Evolutionary conservation across 768 basidiomycete genomes (phyloP), one percentile per base, ranked within the genome.

Genomic region (Boletus sp.): DNA sequence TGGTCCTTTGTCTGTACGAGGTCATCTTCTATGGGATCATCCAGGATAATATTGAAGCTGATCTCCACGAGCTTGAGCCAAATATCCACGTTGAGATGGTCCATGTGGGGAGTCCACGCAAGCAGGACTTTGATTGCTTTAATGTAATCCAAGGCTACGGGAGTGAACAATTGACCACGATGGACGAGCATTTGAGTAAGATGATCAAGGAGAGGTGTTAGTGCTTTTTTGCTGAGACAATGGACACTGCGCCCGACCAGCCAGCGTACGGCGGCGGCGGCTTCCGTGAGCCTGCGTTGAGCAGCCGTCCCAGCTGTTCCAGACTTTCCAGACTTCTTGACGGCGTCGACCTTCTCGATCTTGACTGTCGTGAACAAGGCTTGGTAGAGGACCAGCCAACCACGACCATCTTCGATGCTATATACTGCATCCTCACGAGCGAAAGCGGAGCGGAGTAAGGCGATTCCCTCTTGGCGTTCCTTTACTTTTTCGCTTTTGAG

Each of bases 1-100:
- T 67, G 49, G 57, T 69, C 50, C 9, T 67, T 69, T 9, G 61
- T 49, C 39, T 53, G 63, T 9, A 72, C 67, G 6, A 70, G 62
- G 9, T 72, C 62, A 20, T 68, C 61, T 47, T 75, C 75, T 52
- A 73, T 79, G 58, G 70, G 66, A 63, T 90, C 87, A 11, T 80
- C 84, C 5, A 98, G 73, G 24, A 94, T 76, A 5, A 86, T 82
- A 62, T 92, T 91, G 75, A 96, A 94, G 39, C 81, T 82, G 40
- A 92, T 73, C 62, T 85, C 82, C 36, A 89, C 80, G 44, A 93
- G 71, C 35, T 73, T 75, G 30, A 85, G 70, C 96, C 96, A 98
- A 41, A 59, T 73, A 1, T 76, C 74, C 36, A 80, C 75, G 10
- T 83, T 83, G 50, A 95, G 65, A 63, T 88, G 84, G 44, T 95